Base-by-base conservation (phyloP, 345 rosid genomes). In the Viola odorata region DNA sequence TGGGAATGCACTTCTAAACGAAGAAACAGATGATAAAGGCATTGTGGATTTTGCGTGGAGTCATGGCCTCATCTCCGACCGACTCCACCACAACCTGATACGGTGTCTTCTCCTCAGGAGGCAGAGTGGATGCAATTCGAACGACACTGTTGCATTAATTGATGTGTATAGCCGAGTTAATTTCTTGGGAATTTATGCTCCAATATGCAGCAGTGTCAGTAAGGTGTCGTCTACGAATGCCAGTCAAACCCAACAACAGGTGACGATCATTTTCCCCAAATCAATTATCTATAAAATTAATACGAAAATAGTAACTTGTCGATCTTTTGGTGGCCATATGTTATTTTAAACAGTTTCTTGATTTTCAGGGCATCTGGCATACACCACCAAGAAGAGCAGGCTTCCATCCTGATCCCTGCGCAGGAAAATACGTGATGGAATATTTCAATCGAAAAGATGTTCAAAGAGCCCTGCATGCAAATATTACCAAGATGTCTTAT, bases 361-460 rank as follows among this genome's bases (percentile, higher is more conserved):
- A 5, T n/a, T 63, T 50, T 55, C 78, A 88, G 90, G 85, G 72
- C 12, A 7, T 64, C 5, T 77, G 84, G 85, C 72, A 63, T 23
- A 71, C 50, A 66, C 70, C 79, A n/a, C 85, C 84, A 5, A n/a
- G n/a, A n/a, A n/a, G n/a, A n/a, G 68, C 85, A 4, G 95, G 94
- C 2, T 86, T 86, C 37, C n/a, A n/a, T n/a, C n/a, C n/a, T n/a
- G 89, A 89, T 62, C 96, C 96, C 11, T 89, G 96, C 55, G 73
- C 82, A 2, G 83, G 71, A 67, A 75, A 40, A 3, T 85, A 89
- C 53, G 82, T 80, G 0, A 81, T 69, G 67, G 66, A 51, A 1
- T 89, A 74, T 41, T 85, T 86, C 69, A 89, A 86, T 69, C 61
- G 86, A 47, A 62, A 76, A 65, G 95, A 89, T 67, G 96, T 89